phyloP scores from a whole-genome alignment of 768 basidiomycete species.

The Artomyces pyxidatus region DNA sequence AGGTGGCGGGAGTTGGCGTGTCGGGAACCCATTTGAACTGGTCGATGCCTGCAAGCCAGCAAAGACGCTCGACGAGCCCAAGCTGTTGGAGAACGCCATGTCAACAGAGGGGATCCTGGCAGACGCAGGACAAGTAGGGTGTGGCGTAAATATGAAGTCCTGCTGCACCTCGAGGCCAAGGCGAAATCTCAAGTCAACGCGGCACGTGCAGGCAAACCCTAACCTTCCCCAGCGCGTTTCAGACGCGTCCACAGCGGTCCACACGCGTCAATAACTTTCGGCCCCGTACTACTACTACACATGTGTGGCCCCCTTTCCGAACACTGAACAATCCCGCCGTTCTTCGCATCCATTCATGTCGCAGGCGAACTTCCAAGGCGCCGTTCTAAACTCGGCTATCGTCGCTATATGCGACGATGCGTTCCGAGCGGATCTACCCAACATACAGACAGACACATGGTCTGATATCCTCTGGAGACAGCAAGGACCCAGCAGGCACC shows the following conservation, averaged over 20 bases:
- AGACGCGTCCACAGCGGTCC: too few species aligned
- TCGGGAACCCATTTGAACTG: neutral
- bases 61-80: neutral
- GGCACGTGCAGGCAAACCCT: neutral
- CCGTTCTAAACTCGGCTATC: constrained; percentile 17
- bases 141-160: neutral
- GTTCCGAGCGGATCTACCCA: constrained; percentile 26
- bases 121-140: neutral
- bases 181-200: neutral
- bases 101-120: neutral
- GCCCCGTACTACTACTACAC: neutral
- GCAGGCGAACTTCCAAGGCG: neutral
- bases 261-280: neutral
- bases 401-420: constrained; percentile 15
- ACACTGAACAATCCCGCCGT: too few species aligned
- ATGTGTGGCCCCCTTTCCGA: too few species aligned
- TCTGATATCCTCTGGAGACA: constrained; percentile 16
- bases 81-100: constrained; percentile 1
- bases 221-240: neutral
- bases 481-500: constrained; percentile 1
- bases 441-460: constrained; percentile 25
- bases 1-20: neutral
- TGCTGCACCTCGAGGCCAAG: neutral
- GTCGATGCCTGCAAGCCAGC: neutral
- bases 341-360: too few species aligned